Conservation (phyloP, 352 stramenopile genomes). For the Phytophthora pseudosyringae region DNA sequence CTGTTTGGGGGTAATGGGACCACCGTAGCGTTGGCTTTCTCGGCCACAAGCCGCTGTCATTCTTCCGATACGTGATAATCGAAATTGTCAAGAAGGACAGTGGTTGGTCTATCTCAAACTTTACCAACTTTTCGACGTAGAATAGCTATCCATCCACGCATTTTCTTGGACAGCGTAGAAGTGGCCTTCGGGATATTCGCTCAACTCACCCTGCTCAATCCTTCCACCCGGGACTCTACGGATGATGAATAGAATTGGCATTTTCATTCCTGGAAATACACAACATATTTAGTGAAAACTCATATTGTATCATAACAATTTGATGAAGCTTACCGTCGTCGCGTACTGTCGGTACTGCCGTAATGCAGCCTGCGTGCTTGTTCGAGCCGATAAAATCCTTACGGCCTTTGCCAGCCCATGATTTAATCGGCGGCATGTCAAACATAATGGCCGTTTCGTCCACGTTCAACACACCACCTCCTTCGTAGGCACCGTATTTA, state of each 20-base stretch:
- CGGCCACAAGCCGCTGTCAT: neutral
- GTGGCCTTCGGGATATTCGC: neutral
- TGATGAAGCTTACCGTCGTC: slow-evolving; percentile 15
- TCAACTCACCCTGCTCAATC: neutral
- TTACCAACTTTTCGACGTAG: slow-evolving; percentile 8
- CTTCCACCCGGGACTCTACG: neutral
- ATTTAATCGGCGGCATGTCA: slow-evolving; percentile 11
- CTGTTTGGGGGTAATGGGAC: neutral
- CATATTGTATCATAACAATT: neutral
- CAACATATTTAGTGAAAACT: neutral
- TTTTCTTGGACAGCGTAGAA: slow-evolving; percentile 7
- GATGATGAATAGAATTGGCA: too few species aligned
- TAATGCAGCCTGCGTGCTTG: slow-evolving; percentile 1
- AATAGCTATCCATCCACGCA: slow-evolving; percentile 3
- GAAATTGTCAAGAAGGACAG: neutral
- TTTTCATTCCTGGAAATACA: slow-evolving; percentile 8
- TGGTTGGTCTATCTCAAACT: slow-evolving; percentile 12
- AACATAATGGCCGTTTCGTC: too few species aligned
- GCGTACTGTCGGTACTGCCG: slow-evolving; percentile 3
- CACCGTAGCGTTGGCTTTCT: neutral
- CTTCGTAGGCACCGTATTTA: neutral
- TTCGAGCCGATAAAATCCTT: slow-evolving; percentile 4
- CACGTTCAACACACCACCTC: slow-evolving; percentile 10
- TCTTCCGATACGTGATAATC: neutral
- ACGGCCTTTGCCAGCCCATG: slow-evolving; percentile 1